Percentiles rank a stretch among this genome's conserved stretches.
Evolutionary conservation across 2,329 filamentous ascomycete genomes (phyloP).

Genomic region (Harringtonia aguacate): DNA sequence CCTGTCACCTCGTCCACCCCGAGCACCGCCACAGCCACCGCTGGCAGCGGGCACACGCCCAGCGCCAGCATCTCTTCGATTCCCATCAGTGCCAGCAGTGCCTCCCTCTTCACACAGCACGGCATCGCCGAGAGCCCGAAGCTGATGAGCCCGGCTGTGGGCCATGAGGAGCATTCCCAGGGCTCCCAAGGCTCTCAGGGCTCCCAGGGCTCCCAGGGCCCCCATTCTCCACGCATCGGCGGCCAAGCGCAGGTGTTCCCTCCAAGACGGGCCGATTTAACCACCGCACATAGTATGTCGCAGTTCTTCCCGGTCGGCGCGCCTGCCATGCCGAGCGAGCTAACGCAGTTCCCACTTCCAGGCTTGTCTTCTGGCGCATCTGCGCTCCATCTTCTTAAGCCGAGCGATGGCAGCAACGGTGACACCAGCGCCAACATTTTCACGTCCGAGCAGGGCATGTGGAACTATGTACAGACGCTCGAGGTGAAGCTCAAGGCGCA

Average conservation of each 20-base stretch:
- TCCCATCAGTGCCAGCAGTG: conserved; percentile 33
- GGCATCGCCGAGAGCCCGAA: conserved; percentile 81
- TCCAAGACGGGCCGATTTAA: too few species aligned
- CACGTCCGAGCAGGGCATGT: conserved; percentile 52
- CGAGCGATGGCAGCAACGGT: conserved; percentile 28
- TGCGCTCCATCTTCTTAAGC: neutral
- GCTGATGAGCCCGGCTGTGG: conserved; percentile 53
- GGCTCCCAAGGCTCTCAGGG: too few species aligned
- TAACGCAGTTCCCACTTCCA: too few species aligned
- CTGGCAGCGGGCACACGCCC: conserved; percentile 27
- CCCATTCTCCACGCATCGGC: conserved; percentile 46
- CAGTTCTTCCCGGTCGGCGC: too few species aligned
- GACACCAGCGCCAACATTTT: conserved; percentile 60
- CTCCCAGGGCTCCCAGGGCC: too few species aligned
- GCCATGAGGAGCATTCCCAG: neutral
- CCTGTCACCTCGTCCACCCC: conserved; percentile 45
- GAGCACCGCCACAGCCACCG: conserved; percentile 29
- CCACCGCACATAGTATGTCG: too few species aligned
- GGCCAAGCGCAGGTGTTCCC: too few species aligned
- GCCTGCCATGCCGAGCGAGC: too few species aligned
- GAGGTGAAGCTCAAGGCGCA: conserved; percentile 47
- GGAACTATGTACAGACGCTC: conserved; percentile 61
- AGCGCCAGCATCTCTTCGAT: conserved; percentile 39
- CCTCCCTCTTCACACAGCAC: conserved; percentile 56
- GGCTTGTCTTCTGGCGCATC: neutral